A percentile compares a stretch with the other conserved stretches of the same genome.
phyloP scores from a whole-genome alignment of 257 asterid genomes.

The Anisodus acutangulus region DNA sequence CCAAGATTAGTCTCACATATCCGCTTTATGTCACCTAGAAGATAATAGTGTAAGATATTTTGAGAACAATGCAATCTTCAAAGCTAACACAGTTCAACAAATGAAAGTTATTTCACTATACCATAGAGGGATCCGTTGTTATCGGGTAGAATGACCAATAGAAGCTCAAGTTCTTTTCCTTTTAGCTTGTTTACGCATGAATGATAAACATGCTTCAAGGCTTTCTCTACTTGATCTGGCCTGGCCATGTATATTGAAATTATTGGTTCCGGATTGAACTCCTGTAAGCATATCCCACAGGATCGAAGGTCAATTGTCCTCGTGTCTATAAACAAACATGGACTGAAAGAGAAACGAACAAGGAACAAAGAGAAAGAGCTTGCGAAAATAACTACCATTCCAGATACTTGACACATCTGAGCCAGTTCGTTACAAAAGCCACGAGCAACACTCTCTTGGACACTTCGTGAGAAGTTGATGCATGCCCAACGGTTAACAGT shows the following conservation, averaged over 20 bases:
- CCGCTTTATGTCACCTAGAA: constrained; percentile 86
- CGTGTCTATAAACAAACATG: neutral
- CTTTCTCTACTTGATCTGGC: constrained; percentile 97
- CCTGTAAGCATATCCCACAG: constrained; percentile 49
- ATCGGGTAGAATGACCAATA: constrained; percentile 90
- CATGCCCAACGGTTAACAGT: constrained; percentile 97
- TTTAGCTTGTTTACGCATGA: constrained; percentile 74
- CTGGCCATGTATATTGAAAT: constrained; percentile 83
- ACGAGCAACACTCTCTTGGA: constrained; percentile 95
- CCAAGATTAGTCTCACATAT: constrained; percentile 99
- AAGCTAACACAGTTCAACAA: neutral
- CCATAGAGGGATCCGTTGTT: constrained; percentile 93
- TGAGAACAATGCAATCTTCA: neutral
- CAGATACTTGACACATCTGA: constrained; percentile 98
- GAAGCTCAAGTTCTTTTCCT: constrained; percentile 93
- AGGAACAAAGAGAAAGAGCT: neutral
- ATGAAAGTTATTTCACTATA: constrained; percentile 32
- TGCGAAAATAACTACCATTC: constrained; percentile 64
- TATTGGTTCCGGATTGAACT: constrained; percentile 82
- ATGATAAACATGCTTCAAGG: constrained; percentile 84
- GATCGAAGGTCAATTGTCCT: neutral
- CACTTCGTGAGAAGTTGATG: constrained; percentile 92
- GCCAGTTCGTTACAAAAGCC: constrained; percentile 95
- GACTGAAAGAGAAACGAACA: constrained; percentile 23
- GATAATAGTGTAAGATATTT: neutral